phyloP scores from a whole-genome alignment of 106 monocot species.

The Hemerocallis citrina region DNA sequence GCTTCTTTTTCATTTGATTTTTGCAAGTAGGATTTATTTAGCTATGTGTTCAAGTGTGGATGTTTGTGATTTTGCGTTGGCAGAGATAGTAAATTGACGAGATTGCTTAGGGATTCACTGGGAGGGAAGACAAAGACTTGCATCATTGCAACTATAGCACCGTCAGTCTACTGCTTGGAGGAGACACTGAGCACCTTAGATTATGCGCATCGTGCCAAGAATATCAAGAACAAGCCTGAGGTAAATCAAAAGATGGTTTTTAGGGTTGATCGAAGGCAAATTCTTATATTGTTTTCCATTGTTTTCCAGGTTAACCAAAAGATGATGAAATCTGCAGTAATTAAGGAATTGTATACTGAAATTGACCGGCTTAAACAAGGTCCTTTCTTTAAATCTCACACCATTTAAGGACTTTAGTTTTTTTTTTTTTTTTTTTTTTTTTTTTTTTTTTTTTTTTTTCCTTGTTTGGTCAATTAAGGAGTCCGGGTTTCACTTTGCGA shows the following conservation, averaged over 20 bases:
- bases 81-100: conserved; percentile 96
- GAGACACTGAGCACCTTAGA: conserved; percentile 88
- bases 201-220: conserved; percentile 86
- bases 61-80: conserved; percentile 2
- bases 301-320: conserved; percentile 80
- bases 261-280: neutral
- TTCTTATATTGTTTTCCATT: neutral
- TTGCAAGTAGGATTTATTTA: too few relatives aligned
- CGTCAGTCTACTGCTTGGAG: conserved; percentile 79
- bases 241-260: conserved; percentile 15
- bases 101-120: conserved; percentile 83
- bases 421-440: neutral
- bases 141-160: conserved; percentile 91
- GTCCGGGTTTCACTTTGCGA: too few relatives aligned
- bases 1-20: neutral
- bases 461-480: neutral
- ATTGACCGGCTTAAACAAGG: conserved; percentile 94
- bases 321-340: conserved; percentile 81
- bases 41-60: conserved; percentile 6
- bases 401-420: neutral
- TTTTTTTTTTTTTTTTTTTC: neutral
- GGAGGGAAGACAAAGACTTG: conserved; percentile 96
- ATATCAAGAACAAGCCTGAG: conserved; percentile 93
- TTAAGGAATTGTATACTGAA: conserved; percentile 79
- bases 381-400: conserved; percentile 8